phyloP scores from a whole-genome alignment of 2,329 filamentous ascomycete species.

The Aspergillus sojae region DNA sequence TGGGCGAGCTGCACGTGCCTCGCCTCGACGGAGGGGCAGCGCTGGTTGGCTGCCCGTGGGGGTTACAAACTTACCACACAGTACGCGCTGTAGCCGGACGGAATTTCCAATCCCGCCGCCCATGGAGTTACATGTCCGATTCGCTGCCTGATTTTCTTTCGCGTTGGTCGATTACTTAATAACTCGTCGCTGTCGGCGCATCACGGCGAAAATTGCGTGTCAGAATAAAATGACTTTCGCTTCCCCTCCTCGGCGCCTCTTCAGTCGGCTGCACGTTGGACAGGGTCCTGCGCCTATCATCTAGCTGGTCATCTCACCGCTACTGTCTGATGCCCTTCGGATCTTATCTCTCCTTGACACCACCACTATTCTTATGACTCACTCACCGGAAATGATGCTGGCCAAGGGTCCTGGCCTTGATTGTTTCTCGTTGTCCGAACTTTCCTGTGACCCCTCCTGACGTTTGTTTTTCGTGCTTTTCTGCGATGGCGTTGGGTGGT shows the following conservation, averaged over 20 bases:
- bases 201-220: conserved; percentile 11
- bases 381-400: background rate
- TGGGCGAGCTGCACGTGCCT: conserved; percentile 1
- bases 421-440: background rate
- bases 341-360: background rate
- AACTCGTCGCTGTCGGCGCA: conserved; percentile 25
- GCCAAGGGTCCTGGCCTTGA: no score
- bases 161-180: conserved; percentile 20
- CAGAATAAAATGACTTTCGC: background rate
- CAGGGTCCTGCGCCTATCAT: conserved; percentile 22
- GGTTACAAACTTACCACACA: background rate
- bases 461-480: conserved; percentile 9
- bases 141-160: conserved; percentile 1
- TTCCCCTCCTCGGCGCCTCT: conserved; percentile 7
- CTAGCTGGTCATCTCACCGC: conserved; percentile 18
- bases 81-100: conserved; percentile 17
- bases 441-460: background rate
- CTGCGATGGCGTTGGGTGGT: conserved; percentile 16
- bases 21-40: background rate
- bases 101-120: conserved; percentile 14
- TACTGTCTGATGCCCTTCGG: conserved; percentile 14
- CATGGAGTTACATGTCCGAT: background rate
- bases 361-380: conserved; percentile 3
- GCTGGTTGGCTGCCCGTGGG: conserved; percentile 1
- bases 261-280: conserved; percentile 11